Conservation (phyloP, 2,329 filamentous ascomycete species). For the Trichoderma sp. region DNA sequence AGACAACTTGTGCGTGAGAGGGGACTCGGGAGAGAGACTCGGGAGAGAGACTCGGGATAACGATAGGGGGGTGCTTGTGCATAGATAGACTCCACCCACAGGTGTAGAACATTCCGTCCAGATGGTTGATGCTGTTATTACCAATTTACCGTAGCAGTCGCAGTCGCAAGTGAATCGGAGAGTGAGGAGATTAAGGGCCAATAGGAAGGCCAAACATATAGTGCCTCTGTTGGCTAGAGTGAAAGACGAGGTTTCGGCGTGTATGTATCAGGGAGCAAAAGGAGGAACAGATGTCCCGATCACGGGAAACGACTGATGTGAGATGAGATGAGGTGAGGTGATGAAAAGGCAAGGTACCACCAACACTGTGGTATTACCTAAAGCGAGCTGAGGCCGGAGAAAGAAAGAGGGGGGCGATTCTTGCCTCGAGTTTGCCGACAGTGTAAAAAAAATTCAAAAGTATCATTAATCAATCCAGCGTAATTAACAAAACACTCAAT, state of each 20-base stretch:
- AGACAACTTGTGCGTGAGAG: too few relatives aligned
- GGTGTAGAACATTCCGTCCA: conserved; percentile 9
- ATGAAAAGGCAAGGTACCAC: background rate
- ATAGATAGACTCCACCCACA: conserved; percentile 1
- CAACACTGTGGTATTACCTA: background rate
- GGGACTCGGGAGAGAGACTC: too few relatives aligned
- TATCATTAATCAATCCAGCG: too few relatives aligned
- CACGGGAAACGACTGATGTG: background rate
- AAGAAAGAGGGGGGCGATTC: background rate
- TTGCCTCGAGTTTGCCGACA: too few relatives aligned
- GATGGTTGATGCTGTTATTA: background rate
- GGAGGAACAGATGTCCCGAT: background rate
- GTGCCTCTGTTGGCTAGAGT: background rate
- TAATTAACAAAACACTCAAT: background rate
- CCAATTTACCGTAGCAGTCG: background rate
- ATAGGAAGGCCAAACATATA: background rate
- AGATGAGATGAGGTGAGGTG: background rate
- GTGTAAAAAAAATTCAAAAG: too few relatives aligned
- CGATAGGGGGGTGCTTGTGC: background rate
- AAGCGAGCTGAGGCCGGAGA: background rate
- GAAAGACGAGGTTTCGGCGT: background rate
- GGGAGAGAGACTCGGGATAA: background rate
- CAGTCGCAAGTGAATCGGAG: background rate
- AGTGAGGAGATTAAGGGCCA: background rate
- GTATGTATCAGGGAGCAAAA: background rate